Evolutionary conservation across 148 eudicot species (phyloP).

Genomic region (Camellia granthamiana): DNA sequence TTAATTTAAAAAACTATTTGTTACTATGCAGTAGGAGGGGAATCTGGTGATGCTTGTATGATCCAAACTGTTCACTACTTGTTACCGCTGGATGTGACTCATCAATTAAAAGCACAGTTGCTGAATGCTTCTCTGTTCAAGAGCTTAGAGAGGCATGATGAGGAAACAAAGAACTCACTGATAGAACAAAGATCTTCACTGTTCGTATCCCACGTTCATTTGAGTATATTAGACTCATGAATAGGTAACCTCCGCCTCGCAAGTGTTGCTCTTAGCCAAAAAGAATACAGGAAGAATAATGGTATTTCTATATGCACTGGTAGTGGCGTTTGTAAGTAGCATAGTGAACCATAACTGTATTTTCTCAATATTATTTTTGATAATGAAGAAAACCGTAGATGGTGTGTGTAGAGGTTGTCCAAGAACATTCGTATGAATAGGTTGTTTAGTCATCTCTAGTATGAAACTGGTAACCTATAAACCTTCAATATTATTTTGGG

Average conservation of each 20-base stretch:
- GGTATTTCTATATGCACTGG: not conserved
- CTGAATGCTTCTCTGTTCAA: conserved; percentile 37
- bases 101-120: conserved; percentile 66
- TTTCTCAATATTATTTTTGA: not conserved
- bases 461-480: not conserved
- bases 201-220: conserved; percentile 64
- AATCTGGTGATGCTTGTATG: conserved; percentile 95
- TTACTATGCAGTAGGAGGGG: conserved; percentile 80
- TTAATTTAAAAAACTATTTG: not conserved
- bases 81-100: conserved; percentile 98
- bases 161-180: conserved; percentile 34
- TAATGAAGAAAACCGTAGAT: not conserved
- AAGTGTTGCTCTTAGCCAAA: not conserved
- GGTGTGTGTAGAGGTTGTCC: not conserved
- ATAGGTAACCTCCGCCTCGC: conserved; percentile 45
- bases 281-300: not conserved
- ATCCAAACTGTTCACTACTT: conserved; percentile 73
- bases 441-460: not conserved
- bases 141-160: conserved; percentile 26
- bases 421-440: not conserved
- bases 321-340: not conserved
- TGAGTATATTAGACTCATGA: conserved; percentile 56
- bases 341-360: not conserved
- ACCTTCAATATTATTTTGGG: conserved; percentile 1
- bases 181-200: conserved; percentile 40